Conservation (phyloP, 805 yeast genomes). For the Lipomyces spencermartinsiae region DNA sequence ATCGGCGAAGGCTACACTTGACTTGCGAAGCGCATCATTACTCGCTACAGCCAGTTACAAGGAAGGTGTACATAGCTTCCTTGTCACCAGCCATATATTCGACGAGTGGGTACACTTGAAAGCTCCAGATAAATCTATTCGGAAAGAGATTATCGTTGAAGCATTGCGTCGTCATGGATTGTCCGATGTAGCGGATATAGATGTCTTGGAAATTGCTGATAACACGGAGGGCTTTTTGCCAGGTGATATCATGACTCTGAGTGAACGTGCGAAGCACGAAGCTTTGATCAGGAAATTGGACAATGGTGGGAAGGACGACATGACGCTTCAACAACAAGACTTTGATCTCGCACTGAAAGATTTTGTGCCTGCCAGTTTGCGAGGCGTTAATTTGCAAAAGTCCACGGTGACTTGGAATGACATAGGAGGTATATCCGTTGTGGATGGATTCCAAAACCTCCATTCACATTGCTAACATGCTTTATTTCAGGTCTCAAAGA, state of each 20-base stretch:
- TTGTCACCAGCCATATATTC: constrained; percentile 72
- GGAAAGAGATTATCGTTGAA: constrained; percentile 56
- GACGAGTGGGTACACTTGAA: constrained; percentile 65
- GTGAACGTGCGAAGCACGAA: constrained; percentile 61
- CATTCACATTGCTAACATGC: neutral
- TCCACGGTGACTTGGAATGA: constrained; percentile 80
- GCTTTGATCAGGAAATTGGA: constrained; percentile 40
- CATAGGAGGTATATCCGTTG: constrained; percentile 66
- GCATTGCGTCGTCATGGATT: constrained; percentile 42
- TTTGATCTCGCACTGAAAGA: constrained; percentile 67
- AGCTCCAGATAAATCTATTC: constrained; percentile 71
- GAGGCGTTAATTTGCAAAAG: constrained; percentile 87
- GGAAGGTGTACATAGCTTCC: constrained; percentile 64
- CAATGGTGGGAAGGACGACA: neutral
- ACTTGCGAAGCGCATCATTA: constrained; percentile 57
- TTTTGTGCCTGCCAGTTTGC: constrained; percentile 77
- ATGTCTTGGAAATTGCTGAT: constrained; percentile 57
- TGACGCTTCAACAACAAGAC: constrained; percentile 45
- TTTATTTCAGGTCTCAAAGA: constrained; percentile 57
- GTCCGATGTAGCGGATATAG: constrained; percentile 40
- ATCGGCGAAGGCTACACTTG: constrained; percentile 51
- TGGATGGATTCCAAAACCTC: neutral
- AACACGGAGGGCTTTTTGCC: constrained; percentile 93
- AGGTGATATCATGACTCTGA: constrained; percentile 72
- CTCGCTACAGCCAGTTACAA: constrained; percentile 69